Evolutionary conservation across 768 basidiomycete species (phyloP).

Genomic region (Scleroderma citrinum): DNA sequence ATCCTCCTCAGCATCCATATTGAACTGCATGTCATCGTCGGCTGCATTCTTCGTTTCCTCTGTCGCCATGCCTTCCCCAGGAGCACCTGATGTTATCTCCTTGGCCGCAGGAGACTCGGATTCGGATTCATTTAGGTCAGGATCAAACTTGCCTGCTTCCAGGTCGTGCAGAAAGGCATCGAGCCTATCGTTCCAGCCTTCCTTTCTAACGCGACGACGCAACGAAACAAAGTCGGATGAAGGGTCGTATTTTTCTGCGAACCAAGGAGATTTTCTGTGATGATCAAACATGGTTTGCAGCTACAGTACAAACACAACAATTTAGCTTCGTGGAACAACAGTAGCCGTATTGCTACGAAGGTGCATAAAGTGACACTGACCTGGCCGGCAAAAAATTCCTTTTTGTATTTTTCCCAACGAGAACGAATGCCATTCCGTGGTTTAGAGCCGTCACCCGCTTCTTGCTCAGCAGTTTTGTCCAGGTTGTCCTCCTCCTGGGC

Average conservation of each 20-base stretch:
- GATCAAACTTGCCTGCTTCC: conserved; percentile 82
- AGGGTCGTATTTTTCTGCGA: conserved; percentile 91
- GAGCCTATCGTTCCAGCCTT: conserved; percentile 76
- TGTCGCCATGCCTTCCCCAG: conserved; percentile 26
- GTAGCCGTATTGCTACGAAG: conserved; percentile 9
- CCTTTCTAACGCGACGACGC: conserved; percentile 73
- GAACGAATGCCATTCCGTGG: conserved; percentile 79
- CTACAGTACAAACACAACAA: conserved; percentile 48
- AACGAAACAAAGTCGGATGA: conserved; percentile 61
- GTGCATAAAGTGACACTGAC: conserved; percentile 45
- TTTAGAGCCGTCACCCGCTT: conserved; percentile 76
- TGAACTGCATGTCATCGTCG: conserved; percentile 75
- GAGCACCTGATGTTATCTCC: conserved; percentile 40
- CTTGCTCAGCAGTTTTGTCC: conserved; percentile 79
- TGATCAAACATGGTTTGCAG: conserved; percentile 94
- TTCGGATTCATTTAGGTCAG: conserved; percentile 60
- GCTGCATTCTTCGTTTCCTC: conserved; percentile 52
- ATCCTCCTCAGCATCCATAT: conserved; percentile 69
- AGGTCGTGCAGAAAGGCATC: conserved; percentile 73
- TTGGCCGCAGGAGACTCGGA: conserved; percentile 47
- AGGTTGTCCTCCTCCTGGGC: conserved; percentile 78
- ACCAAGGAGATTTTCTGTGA: conserved; percentile 95
- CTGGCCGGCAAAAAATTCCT: conserved; percentile 82
- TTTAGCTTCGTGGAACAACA: conserved; percentile 18
- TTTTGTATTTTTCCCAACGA: conserved; percentile 92